Conservation (phyloP, 2,329 filamentous ascomycete genomes). For the Zarea fungicola region DNA sequence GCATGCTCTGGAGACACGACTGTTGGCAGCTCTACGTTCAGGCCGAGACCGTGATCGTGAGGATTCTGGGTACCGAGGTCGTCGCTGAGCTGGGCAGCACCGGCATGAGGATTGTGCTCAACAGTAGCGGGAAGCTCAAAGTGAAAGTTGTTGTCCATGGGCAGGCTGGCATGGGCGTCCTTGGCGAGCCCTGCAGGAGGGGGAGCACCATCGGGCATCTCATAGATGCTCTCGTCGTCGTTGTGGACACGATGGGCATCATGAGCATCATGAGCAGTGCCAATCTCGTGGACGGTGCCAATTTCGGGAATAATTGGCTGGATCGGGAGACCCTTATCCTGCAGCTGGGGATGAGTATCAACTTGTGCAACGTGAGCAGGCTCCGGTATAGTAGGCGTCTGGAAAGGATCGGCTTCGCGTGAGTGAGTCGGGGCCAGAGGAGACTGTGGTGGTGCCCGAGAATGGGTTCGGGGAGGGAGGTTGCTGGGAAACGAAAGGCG, state of each 20-base stretch:
- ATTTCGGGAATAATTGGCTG: constrained; percentile 35
- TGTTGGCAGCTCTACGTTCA: constrained; percentile 31
- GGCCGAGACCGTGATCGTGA: constrained; percentile 27
- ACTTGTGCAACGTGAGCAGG: constrained; percentile 20
- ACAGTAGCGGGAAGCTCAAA: constrained; percentile 15
- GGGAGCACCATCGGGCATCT: constrained; percentile 25
- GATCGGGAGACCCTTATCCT: constrained; percentile 25
- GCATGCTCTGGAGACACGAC: constrained; percentile 18
- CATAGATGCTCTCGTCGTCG: constrained; percentile 19
- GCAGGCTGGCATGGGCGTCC: constrained; percentile 20
- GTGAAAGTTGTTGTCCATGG: constrained; percentile 15
- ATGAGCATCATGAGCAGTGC: too few relatives aligned
- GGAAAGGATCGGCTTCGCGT: constrained; percentile 31
- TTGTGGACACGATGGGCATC: too few relatives aligned
- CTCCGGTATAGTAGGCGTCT: constrained; percentile 28
- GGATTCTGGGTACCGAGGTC: constrained; percentile 20
- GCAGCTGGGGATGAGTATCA: constrained; percentile 16
- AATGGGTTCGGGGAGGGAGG: constrained; percentile 34
- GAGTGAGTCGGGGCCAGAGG: constrained; percentile 16
- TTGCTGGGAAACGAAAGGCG: constrained; percentile 25
- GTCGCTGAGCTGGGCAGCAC: constrained; percentile 17
- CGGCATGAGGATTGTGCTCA: constrained; percentile 8
- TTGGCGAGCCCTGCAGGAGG: constrained; percentile 26
- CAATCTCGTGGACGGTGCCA: constrained; percentile 29
- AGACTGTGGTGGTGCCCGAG: constrained; percentile 40